Base-by-base conservation (phyloP, 2,329 filamentous ascomycete genomes). In the Beauveria pseudobassiana region DNA sequence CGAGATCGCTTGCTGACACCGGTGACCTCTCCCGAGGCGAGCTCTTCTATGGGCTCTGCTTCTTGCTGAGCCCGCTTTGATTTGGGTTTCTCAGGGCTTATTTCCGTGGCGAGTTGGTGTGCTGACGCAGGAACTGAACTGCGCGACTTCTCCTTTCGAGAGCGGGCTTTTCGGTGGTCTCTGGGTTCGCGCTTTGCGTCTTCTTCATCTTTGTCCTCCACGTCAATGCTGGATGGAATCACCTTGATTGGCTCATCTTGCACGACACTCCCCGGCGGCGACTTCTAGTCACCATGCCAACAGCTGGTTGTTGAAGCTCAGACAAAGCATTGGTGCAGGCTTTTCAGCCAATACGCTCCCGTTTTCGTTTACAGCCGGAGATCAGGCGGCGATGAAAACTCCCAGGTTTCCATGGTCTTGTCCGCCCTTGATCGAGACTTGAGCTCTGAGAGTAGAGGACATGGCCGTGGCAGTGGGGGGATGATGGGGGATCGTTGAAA, bases 371-470 rank as follows among this genome's bases (percentile, higher is more conserved):
- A 34, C 52, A 34, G 71, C 69, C 2, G 83, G 83, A 3, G 83
- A 84, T 12, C 80, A 0, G 79, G 79, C 10, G 83, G 83, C 1
- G 83, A 85, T 1, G 82, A 85, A n/a, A 84, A 80, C 10, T 81
- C 76, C 79, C 82, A 85, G 28, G 78, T 69, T 9, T 76, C 72
- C 45, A 76, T 57, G 0, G 69, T 68, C 62, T 61, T 70, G 24
- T 63, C 69, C 9, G 64, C 67, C 57, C 69, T 77, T 22, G 81
- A 80, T 42, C 78, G 76, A 40, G 80, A 78, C 60, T 77, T 75
- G 62, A 85, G 82, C 65, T 84, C 80, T 2, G 78, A 76, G 6
- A 81, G 68, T 5, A 84, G 73, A 14, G 81, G 78, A 61, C 81
- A 83, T 9, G 78, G 77, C 56, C 82, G 78, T 0, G 80, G 78